phyloP scores from a whole-genome alignment of 2,329 filamentous ascomycete species.

The Eurotiales sp. region DNA sequence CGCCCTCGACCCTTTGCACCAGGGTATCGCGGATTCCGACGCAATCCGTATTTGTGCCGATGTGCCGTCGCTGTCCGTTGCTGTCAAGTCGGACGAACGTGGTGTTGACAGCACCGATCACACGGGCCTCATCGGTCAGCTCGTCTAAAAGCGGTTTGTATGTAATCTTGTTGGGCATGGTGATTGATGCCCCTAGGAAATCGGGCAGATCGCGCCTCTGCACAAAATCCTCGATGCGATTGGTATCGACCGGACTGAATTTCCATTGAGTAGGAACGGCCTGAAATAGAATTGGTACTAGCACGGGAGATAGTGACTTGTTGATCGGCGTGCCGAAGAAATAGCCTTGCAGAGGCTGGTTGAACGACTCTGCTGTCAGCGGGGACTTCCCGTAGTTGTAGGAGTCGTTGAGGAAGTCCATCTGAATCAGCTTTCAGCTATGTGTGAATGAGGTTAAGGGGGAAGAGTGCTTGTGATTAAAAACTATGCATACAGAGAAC shows the following conservation, averaged over 20 bases:
- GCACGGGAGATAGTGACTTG: slow-evolving; percentile 21
- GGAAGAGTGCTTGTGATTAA: no score
- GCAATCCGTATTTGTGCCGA: slow-evolving; percentile 79
- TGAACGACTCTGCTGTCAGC: background rate
- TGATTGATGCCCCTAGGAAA: slow-evolving; percentile 64
- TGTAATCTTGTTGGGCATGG: slow-evolving; percentile 79
- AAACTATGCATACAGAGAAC: no score
- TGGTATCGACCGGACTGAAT: slow-evolving; percentile 27
- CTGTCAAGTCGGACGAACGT: slow-evolving; percentile 57
- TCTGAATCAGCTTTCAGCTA: background rate
- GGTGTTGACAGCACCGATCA: slow-evolving; percentile 77
- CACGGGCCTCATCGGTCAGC: slow-evolving; percentile 66
- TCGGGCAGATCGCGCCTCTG: slow-evolving; percentile 36
- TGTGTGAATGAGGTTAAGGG: no score
- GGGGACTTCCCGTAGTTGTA: slow-evolving; percentile 17
- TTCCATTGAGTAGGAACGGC: background rate
- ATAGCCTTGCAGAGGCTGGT: background rate
- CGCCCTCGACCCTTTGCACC: slow-evolving; percentile 47
- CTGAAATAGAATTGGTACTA: background rate
- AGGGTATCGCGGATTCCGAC: slow-evolving; percentile 74
- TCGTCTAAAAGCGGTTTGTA: slow-evolving; percentile 71
- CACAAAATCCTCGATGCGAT: slow-evolving; percentile 19
- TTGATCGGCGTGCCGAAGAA: slow-evolving; percentile 13
- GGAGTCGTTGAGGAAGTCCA: slow-evolving; percentile 15
- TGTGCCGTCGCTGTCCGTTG: slow-evolving; percentile 51